These are phyloP conservation scores for Exophiala lecanii-corni DNA, from an alignment of 2,329 filamentous ascomycete genomes.

Conservation along the genomic window DNA sequence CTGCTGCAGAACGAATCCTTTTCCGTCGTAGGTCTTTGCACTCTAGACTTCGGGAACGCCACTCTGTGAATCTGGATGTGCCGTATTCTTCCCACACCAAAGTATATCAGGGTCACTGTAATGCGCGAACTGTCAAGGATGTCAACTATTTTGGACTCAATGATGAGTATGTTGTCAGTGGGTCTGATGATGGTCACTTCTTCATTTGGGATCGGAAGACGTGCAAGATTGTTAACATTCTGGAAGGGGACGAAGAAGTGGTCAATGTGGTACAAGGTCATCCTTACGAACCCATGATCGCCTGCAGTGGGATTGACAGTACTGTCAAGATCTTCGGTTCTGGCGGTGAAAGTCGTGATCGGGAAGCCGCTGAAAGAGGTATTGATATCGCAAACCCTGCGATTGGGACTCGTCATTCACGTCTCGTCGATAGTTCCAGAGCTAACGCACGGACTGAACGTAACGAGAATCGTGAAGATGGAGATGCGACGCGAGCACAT, in stretches of 20 bases:
- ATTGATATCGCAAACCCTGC: conserved; percentile 53
- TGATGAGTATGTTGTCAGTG: conserved; percentile 65
- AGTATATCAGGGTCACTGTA: conserved; percentile 61
- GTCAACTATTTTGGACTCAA: conserved; percentile 64
- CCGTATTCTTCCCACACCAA: conserved; percentile 55
- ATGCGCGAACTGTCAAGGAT: conserved; percentile 64
- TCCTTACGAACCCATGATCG: conserved; percentile 63
- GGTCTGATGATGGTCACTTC: conserved; percentile 61
- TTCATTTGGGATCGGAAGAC: conserved; percentile 67
- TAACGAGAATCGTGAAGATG: conserved; percentile 12
- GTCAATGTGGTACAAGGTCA: conserved; percentile 66
- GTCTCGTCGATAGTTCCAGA: conserved; percentile 28
- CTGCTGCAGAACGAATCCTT: conserved; percentile 30
- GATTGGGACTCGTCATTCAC: conserved; percentile 34
- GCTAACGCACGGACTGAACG: conserved; percentile 21
- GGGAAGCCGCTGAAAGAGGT: conserved; percentile 53
- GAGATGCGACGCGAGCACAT: conserved; percentile 6
- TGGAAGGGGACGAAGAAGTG: conserved; percentile 64
- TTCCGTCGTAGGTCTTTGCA: conserved; percentile 48
- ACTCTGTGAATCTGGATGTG: conserved; percentile 50
- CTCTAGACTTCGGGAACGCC: conserved; percentile 42
- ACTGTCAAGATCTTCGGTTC: conserved; percentile 66
- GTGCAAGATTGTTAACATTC: conserved; percentile 57
- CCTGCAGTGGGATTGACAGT: conserved; percentile 62
- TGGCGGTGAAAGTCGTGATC: conserved; percentile 48